These are phyloP conservation scores for Aspergillus cejpii DNA, from an alignment of 2,329 filamentous ascomycete species.

Conservation along the genomic window DNA sequence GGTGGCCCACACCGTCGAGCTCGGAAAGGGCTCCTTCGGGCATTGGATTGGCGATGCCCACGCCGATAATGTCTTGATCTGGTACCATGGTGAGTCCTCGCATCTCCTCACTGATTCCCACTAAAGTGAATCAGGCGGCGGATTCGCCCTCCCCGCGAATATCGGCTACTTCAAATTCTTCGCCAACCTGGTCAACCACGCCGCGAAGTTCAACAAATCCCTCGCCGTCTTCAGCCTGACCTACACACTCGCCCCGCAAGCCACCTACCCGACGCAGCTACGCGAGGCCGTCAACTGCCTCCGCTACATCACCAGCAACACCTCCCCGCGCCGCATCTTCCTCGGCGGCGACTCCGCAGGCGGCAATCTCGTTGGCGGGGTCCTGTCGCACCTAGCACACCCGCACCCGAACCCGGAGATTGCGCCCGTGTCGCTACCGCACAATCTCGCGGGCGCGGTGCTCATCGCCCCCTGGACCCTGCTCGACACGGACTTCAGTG, in stretches of 20 bases:
- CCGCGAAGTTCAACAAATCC: constrained; percentile 40
- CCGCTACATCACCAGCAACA: constrained; percentile 34
- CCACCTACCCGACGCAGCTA: constrained; percentile 41
- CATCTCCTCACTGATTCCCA: neutral
- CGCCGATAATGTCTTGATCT: constrained; percentile 37
- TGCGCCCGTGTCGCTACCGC: constrained; percentile 36
- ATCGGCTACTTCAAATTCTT: constrained; percentile 47
- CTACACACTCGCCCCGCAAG: constrained; percentile 51
- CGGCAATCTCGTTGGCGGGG: constrained; percentile 37
- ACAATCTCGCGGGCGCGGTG: constrained; percentile 46
- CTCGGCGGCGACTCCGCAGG: constrained; percentile 43
- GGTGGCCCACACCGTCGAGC: constrained; percentile 24
- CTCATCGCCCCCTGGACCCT: constrained; percentile 55
- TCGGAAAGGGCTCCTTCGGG: constrained; percentile 31
- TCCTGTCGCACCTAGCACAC: constrained; percentile 44
- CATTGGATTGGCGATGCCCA: constrained; percentile 36
- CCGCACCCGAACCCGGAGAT: constrained; percentile 51
- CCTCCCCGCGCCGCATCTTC: constrained; percentile 31
- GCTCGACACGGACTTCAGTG: constrained; percentile 43
- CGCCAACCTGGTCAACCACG: constrained; percentile 38
- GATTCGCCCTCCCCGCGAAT: constrained; percentile 47
- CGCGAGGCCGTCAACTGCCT: constrained; percentile 38
- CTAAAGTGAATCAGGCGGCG: constrained; percentile 42
- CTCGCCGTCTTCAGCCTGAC: constrained; percentile 50
- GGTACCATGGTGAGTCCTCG: constrained; percentile 30